A percentile compares a stretch with the other conserved stretches of the same genome.
Evolutionary conservation across 495 filamentous ascomycete genomes (phyloP).

Genomic region (Aspergillus hancockii): DNA sequence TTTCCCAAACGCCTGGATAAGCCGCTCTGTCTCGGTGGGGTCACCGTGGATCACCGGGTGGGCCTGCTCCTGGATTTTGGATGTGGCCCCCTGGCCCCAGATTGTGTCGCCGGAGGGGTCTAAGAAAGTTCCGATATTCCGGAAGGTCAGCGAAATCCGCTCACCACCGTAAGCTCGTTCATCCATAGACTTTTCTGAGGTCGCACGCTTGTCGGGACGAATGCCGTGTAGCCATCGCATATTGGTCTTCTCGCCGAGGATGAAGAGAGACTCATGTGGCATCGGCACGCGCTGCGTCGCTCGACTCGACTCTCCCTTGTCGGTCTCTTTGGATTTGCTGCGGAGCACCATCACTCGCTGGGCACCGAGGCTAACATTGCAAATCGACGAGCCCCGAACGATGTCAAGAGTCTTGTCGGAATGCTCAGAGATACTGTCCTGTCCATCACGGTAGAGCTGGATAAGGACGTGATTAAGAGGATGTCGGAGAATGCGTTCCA

Average conservation of each 20-base stretch:
- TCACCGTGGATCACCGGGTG: conserved; percentile 67
- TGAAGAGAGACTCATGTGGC: conserved; percentile 86
- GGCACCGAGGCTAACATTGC: conserved; percentile 90
- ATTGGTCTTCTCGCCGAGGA: conserved; percentile 81
- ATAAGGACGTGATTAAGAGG: conserved; percentile 90
- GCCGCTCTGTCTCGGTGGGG: conserved; percentile 59
- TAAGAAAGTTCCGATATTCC: conserved; percentile 84
- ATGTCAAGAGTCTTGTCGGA: conserved; percentile 97
- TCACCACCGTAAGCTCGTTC: conserved; percentile 74
- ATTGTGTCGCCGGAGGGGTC: conserved; percentile 61
- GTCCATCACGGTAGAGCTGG: conserved; percentile 85
- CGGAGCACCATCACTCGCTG: conserved; percentile 89
- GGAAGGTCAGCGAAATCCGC: conserved; percentile 91
- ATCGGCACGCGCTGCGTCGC: conserved; percentile 67
- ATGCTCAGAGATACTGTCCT: conserved; percentile 96
- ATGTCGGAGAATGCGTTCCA: conserved; percentile 73
- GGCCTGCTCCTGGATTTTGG: conserved; percentile 61
- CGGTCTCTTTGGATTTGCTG: conserved; percentile 62
- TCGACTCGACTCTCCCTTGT: conserved; percentile 37
- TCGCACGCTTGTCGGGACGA: conserved; percentile 75
- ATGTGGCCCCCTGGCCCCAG: conserved; percentile 87
- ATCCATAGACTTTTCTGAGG: conserved; percentile 60
- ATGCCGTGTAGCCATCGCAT: conserved; percentile 88
- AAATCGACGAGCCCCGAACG: conserved; percentile 74
- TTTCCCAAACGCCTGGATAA: conserved; percentile 78